phyloP scores from a whole-genome alignment of 257 asterid genomes.

The Solanum bulbocastanum region DNA sequence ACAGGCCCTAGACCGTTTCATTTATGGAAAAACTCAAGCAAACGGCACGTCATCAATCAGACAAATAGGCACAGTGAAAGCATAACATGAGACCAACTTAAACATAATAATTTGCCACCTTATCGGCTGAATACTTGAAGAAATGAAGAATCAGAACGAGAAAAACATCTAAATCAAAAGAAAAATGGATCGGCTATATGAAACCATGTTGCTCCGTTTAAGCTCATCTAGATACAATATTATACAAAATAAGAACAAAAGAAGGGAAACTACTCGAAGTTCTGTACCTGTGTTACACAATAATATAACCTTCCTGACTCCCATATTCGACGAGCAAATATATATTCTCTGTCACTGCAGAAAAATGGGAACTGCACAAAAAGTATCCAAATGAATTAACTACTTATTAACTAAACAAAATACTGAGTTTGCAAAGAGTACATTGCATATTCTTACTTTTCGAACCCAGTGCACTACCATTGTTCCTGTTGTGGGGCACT shows the following conservation, averaged over 20 bases:
- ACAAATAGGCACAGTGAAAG: neutral
- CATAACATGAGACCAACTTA: neutral
- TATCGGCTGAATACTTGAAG: neutral
- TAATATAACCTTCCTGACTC: constrained; percentile 79
- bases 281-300: constrained; percentile 67
- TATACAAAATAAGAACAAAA: neutral
- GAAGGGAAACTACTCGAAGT: neutral
- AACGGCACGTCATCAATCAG: neutral
- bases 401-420: neutral
- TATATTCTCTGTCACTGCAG: constrained; percentile 93
- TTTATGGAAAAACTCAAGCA: neutral
- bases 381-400: neutral
- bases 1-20: neutral
- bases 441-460: constrained; percentile 38
- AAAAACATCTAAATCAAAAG: neutral
- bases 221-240: neutral
- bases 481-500: constrained; percentile 70
- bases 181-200: neutral
- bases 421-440: neutral
- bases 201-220: neutral
- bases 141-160: neutral
- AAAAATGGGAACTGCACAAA: constrained; percentile 83
- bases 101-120: neutral
- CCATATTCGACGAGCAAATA: constrained; percentile 91
- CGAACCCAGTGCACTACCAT: constrained; percentile 87